phyloP scores from a whole-genome alignment of 225 moss, liverwort and hornwort genomes.

The Polytrichum formosum region DNA sequence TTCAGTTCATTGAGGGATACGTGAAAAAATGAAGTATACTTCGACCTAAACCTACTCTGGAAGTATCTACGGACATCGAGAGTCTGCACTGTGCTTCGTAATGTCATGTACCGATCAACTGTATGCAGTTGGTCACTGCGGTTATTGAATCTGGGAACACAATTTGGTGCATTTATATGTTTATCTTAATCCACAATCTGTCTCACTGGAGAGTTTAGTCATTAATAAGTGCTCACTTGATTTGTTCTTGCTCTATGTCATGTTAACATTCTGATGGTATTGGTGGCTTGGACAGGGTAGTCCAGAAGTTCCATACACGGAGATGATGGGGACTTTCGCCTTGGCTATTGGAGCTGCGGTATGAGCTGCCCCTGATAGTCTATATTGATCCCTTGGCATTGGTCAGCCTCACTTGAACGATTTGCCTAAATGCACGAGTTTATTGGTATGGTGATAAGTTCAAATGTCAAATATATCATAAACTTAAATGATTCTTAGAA shows the following conservation, averaged over 20 bases:
- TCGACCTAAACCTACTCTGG: too few species aligned
- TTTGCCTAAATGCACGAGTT: background rate
- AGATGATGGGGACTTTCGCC: conserved; percentile 53
- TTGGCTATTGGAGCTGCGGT: conserved; percentile 60
- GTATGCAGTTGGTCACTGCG: background rate
- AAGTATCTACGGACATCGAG: too few species aligned
- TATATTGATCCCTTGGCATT: background rate
- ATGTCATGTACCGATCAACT: background rate
- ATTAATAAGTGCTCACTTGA: too few species aligned
- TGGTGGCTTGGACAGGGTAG: conserved; percentile 19
- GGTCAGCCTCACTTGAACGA: background rate
- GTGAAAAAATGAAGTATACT: too few species aligned
- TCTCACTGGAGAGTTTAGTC: background rate
- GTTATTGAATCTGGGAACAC: background rate
- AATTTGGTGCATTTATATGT: background rate
- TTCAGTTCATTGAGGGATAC: too few species aligned
- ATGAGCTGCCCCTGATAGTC: conserved; percentile 7
- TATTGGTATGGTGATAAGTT: background rate
- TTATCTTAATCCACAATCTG: background rate
- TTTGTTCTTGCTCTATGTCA: too few species aligned
- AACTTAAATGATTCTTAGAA: background rate
- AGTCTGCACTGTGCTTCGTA: background rate
- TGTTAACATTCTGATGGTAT: background rate
- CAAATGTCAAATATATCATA: background rate
- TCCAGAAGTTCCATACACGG: conserved; percentile 44